Base-by-base conservation (phyloP, 2,329 filamentous ascomycete species). In the Talaromyces sp. region DNA sequence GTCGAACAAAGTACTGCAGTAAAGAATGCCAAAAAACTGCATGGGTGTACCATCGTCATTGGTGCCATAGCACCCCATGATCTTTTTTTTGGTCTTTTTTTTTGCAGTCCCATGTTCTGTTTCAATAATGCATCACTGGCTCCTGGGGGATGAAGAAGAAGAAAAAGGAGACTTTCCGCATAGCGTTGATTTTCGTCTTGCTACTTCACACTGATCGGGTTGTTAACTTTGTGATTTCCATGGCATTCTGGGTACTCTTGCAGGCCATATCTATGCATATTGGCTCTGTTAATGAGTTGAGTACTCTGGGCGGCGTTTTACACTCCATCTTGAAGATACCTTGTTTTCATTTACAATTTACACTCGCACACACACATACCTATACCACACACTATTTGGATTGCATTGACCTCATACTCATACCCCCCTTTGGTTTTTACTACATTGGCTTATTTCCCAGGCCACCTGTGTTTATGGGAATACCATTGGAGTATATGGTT, bases 21-120 rank as follows among this genome's bases (percentile, higher is more conserved):
- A 99, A 99, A 78, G 95, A 99, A 76, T 99, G 95, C 77, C 95
- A 99, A 78, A 98, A 98, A 82, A 96, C 91, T 68, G 96, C 95
- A 10, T 99, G 95, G 95, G 92, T 95, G 29, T 98, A 92, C 77
- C 95, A 99, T 74, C 88, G 95, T 63, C 96, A 98, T 78, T 99
- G 95, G 95, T 99, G 95, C 74, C 83, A 83, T 67, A 77, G 69
- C 54, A 70, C 73, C 43, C 72, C 73, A 46, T 64, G 55, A 54
- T 38, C 17, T 17, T 38, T 17, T n/a, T 38, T 35, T 35, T 13
- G 32, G 24, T 19, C 9, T 51, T 29, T 29, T 27, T 29, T 29
- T 11, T 21, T 8, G 26, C 11, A 52, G 26, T 52, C 26, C 14
- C 29, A 3, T 9, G 21, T 29, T 52, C 13, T 27, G 49, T 52